Evolutionary conservation across 2,329 filamentous ascomycete species (phyloP).

Genomic region (Scleromitrula shiraiana): DNA sequence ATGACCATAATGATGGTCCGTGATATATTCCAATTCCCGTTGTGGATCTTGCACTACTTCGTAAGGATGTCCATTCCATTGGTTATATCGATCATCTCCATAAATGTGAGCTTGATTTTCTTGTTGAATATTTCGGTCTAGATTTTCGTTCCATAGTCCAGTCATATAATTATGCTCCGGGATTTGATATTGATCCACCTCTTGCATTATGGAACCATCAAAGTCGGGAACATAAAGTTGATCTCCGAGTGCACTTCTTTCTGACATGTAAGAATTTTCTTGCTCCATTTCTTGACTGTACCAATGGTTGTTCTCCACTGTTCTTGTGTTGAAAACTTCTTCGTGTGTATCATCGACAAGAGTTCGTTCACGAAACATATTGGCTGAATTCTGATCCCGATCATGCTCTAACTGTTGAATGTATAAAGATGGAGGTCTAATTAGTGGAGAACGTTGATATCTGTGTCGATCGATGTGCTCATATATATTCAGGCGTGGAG

Average conservation of each 20-base stretch:
- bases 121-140: not conserved
- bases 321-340: not conserved
- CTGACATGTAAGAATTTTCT: not conserved
- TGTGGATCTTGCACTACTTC: not conserved
- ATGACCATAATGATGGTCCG: not conserved
- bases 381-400: not conserved
- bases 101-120: not conserved
- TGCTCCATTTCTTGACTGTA: not conserved
- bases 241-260: too few relatives aligned
- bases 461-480: not conserved
- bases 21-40: not conserved
- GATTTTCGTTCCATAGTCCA: not conserved
- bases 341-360: not conserved
- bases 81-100: not conserved
- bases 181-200: not conserved
- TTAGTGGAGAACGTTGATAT: not conserved
- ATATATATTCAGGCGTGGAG: conserved; percentile 1
- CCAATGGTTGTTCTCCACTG: not conserved
- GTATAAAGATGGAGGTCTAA: conserved; percentile 1
- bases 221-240: not conserved
- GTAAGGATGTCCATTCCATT: not conserved
- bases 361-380: not conserved
- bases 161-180: not conserved
- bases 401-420: not conserved
- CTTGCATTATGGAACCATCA: not conserved